Base-by-base conservation (phyloP, 2,329 filamentous ascomycete species). In the Beauveria rudraprayagi region DNA sequence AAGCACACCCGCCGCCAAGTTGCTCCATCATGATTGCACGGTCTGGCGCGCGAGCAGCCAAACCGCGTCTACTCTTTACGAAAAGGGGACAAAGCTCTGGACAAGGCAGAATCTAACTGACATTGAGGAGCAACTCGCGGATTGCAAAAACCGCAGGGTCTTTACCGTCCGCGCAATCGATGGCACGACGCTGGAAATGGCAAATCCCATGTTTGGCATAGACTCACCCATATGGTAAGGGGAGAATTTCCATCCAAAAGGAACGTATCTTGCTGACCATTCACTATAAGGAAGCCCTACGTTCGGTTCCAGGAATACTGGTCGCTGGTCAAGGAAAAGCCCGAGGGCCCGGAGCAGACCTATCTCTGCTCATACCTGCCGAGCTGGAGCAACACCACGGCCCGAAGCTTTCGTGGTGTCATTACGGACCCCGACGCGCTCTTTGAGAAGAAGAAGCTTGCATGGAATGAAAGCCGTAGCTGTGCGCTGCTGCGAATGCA, bases 231-330 rank as follows among this genome's bases (percentile, higher is more conserved):
- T 57, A 11, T 57, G 55, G 55, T 48, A 16, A 57, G 41, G 5
- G 48, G 19, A 1, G 11, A 0, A 37, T 17, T 9, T 16, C 2
- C 2, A 24, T 14, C 14, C 34, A 5, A n/a, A 6, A 10, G 1
- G n/a, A 16, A 19, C 16, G 17, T 28, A 11, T 3, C 6, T 26
- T 24, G 28, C 59, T 47, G 24, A 56, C 46, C 10, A 3, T 10
- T 19, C 19, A 5, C 37, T 9, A 4, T 19, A 53, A 53, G 60
- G 60, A 44, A 53, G 34, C 60, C 60, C 7, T 22, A 22, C 37
- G 60, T 59, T n/a, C 8, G 14, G 37, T 62, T 52, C n/a, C 55
- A 57, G n/a, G 60, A 62, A 22, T 62, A 58, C 24, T 62, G 60
- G 60, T 26, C 37, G 19, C 54, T 62, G 4, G 22, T 62, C 16